phyloP scores from a whole-genome alignment of 352 stramenopile genomes.

The Globisporangium abappressorium region DNA sequence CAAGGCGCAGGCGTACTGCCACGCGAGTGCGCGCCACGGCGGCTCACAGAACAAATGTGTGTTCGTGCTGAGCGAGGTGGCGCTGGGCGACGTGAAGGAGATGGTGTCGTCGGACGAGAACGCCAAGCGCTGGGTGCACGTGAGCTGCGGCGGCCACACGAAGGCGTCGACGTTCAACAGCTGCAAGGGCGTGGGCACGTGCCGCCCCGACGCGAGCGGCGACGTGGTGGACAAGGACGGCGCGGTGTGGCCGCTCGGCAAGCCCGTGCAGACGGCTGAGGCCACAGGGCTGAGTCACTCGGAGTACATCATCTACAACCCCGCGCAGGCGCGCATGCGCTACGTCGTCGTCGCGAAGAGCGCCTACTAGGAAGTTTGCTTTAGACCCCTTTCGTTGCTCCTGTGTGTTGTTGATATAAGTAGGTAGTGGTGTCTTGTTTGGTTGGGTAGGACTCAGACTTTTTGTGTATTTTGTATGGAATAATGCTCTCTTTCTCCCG shows the following conservation, averaged over 20 bases:
- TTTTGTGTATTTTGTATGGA: constrained; percentile 12
- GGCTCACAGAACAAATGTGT: constrained; percentile 38
- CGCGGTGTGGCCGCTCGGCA: constrained; percentile 65
- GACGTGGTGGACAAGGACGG: constrained; percentile 58
- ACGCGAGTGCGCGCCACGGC: constrained; percentile 33
- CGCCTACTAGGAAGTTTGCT: constrained; percentile 25
- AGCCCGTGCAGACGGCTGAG: constrained; percentile 48
- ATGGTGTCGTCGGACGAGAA: constrained; percentile 50
- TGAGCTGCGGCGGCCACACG: constrained; percentile 31
- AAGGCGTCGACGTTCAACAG: constrained; percentile 46
- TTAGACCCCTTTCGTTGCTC: constrained; percentile 13
- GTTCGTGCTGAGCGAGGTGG: constrained; percentile 64
- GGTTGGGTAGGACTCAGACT: background rate
- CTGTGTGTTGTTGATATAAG: background rate
- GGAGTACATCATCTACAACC: constrained; percentile 88
- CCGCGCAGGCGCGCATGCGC: constrained; percentile 72
- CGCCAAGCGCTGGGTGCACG: constrained; percentile 48
- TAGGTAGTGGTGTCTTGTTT: background rate
- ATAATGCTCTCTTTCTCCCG: constrained; percentile 7
- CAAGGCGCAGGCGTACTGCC: constrained; percentile 68
- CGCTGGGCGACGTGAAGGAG: constrained; percentile 65
- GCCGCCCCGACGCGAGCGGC: constrained; percentile 40
- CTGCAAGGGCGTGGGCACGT: constrained; percentile 68
- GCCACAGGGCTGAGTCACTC: constrained; percentile 63
- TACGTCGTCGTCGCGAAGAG: constrained; percentile 68